Percentiles rank a stretch among this genome's conserved stretches.
phyloP scores from a whole-genome alignment of 108 stramenopile genomes.

The Parmales sp. region DNA sequence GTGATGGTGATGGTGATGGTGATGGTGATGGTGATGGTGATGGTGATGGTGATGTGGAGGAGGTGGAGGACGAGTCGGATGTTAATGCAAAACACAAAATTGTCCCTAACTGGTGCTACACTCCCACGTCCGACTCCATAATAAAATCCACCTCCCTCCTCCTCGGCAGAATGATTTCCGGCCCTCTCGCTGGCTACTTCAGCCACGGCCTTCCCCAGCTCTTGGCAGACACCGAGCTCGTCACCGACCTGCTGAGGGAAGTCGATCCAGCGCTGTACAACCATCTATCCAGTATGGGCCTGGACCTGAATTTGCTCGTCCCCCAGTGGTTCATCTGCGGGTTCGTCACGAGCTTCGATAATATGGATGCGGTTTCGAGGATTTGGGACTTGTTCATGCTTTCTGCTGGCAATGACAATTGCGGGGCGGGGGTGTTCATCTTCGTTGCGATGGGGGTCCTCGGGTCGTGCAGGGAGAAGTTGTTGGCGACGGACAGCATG shows the following conservation, averaged over 20 bases:
- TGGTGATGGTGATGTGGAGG: too few relatives aligned
- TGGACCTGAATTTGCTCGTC: background rate
- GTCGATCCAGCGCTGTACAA: background rate
- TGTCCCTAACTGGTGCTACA: too few relatives aligned
- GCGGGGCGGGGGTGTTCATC: background rate
- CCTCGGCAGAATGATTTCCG: background rate
- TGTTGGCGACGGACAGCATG: slow-evolving; percentile 6
- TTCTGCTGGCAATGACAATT: background rate
- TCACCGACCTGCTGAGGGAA: background rate
- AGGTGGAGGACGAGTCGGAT: too few relatives aligned
- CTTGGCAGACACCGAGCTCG: background rate
- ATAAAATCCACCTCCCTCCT: background rate
- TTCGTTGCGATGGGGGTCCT: background rate
- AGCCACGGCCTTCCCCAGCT: background rate
- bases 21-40: too few relatives aligned
- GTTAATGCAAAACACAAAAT: too few relatives aligned
- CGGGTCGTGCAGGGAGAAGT: background rate
- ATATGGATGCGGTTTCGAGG: background rate
- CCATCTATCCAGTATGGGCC: background rate
- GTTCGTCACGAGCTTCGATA: background rate
- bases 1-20: too few relatives aligned
- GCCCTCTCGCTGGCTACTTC: background rate
- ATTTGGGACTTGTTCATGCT: background rate
- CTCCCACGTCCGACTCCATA: too few relatives aligned
- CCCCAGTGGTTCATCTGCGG: slow-evolving; percentile 2